Base-by-base conservation (phyloP, 2,329 filamentous ascomycete genomes). In the Blastomyces silverae region DNA sequence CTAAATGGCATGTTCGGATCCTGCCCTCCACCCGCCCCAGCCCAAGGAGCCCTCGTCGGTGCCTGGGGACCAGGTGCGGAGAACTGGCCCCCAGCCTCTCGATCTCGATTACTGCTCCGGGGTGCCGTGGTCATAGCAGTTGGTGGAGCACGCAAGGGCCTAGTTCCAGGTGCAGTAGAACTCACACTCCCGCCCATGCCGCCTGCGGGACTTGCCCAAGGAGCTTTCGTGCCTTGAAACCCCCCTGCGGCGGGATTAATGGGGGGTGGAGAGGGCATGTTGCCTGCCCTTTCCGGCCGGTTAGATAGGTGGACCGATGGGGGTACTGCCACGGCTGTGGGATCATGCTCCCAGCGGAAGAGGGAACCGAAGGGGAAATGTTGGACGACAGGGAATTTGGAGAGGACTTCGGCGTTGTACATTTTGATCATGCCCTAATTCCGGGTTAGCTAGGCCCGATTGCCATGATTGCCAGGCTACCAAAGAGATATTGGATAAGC, bases 311-410 rank as follows among this genome's bases (percentile, higher is more conserved):
- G 87, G 0, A 84, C 77, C 7, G 84, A 84, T 31, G 80, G 73
- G 7, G 78, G 71, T 0, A 82, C 82, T 0, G 75, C 69, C 1
- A 76, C 69, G 0, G 88, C 87, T 63, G 84, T 79, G 0, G 87
- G 87, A 72, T 92, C 88, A 58, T 75, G 78, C 1, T 90, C 86
- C 88, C 89, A 93, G 48, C 84, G 85, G 73, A 93, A 91, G n/a
- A 94, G 79, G 6, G 87, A 89, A 34, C 90, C 90, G 69, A 94
- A 93, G 2, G 84, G 85, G 70, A 94, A 97, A 77, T 99, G 94
- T 77, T 99, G 94, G n/a, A 99, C 91, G 2, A 99, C 94, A 2
- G 94, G 94, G 73, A 97, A 97, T 76, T 99, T 99, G 50, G 90
- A 91, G 17, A 99, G 82, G 2, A 99, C 94, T 79, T 99, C 94